phyloP scores from a whole-genome alignment of 2,329 filamentous ascomycete genomes.

The Colletotrichum incanum region DNA sequence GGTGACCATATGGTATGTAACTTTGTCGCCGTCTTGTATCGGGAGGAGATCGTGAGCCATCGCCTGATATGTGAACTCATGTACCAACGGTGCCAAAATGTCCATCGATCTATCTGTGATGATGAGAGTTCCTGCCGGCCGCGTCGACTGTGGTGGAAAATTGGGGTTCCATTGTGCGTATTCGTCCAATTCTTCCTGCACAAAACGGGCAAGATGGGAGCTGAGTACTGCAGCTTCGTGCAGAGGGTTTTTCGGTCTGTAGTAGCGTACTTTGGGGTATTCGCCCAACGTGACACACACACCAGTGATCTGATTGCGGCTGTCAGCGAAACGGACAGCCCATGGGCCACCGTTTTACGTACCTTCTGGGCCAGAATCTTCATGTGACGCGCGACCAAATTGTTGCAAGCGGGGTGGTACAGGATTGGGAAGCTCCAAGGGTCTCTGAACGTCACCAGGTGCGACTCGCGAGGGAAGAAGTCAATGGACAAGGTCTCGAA shows the following conservation, averaged over 20 bases:
- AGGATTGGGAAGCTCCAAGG: constrained; percentile 96
- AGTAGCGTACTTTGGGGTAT: constrained; percentile 94
- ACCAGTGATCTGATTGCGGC: constrained; percentile 76
- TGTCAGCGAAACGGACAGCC: constrained; percentile 40
- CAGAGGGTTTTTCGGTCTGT: constrained; percentile 79
- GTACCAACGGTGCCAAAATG: constrained; percentile 86
- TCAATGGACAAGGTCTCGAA: constrained; percentile 90
- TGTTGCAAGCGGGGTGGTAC: constrained; percentile 92
- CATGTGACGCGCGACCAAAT: constrained; percentile 86
- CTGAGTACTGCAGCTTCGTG: constrained; percentile 93
- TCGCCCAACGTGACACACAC: constrained; percentile 95
- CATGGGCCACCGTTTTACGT: constrained; percentile 40
- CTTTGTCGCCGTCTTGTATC: constrained; percentile 90
- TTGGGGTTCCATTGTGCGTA: constrained; percentile 88
- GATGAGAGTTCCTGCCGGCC: constrained; percentile 86
- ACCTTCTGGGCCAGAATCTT: constrained; percentile 91
- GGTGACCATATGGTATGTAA: constrained; percentile 85
- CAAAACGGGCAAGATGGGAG: constrained; percentile 89
- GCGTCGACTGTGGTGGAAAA: constrained; percentile 84
- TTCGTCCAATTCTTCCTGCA: constrained; percentile 91
- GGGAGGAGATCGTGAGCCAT: constrained; percentile 96
- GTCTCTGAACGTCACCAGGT: constrained; percentile 91
- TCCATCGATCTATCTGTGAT: constrained; percentile 97
- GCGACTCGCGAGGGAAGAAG: constrained; percentile 91
- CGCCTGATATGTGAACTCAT: constrained; percentile 98